Percentiles rank a stretch among this genome's conserved stretches.
Evolutionary conservation across 352 stramenopile genomes (phyloP).

Genomic region (Globisporangium radiosum): DNA sequence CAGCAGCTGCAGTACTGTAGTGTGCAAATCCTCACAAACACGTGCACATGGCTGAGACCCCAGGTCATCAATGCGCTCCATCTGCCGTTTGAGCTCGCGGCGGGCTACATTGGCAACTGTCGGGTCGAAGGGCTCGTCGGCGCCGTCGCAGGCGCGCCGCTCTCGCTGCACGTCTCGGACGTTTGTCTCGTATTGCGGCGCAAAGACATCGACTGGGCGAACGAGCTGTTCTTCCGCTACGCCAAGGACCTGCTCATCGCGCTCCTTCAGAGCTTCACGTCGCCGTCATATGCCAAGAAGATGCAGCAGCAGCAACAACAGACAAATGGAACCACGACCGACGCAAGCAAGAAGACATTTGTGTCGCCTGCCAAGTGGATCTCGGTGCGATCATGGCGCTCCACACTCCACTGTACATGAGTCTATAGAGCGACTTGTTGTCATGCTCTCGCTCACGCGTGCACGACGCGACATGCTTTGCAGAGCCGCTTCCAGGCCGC

Average conservation of each 20-base stretch:
- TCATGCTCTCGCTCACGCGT: too few relatives aligned
- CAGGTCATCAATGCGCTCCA: slow-evolving; percentile 62
- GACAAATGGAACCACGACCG: neutral
- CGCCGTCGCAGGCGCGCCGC: slow-evolving; percentile 44
- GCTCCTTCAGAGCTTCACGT: slow-evolving; percentile 43
- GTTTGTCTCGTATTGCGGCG: slow-evolving; percentile 56
- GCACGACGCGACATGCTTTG: neutral
- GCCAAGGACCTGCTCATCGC: slow-evolving; percentile 56
- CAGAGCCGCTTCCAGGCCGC: slow-evolving; percentile 45
- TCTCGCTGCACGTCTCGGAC: slow-evolving; percentile 45
- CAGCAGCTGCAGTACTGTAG: too few relatives aligned
- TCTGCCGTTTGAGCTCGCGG: slow-evolving; percentile 57
- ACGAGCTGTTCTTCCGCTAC: slow-evolving; percentile 66
- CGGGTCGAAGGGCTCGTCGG: slow-evolving; percentile 57
- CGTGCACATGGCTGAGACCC: too few relatives aligned
- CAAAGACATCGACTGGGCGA: slow-evolving; percentile 53
- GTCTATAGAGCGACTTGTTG: too few relatives aligned
- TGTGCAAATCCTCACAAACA: too few relatives aligned
- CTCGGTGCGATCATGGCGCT: slow-evolving; percentile 17
- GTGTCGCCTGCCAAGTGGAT: slow-evolving; percentile 64
- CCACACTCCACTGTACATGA: neutral
- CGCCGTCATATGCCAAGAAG: slow-evolving; percentile 19
- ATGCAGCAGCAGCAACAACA: slow-evolving; percentile 4
- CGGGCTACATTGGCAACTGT: slow-evolving; percentile 59
- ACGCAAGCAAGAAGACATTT: slow-evolving; percentile 14